phyloP scores from a whole-genome alignment of 2,329 filamentous ascomycete genomes.

The Microdochium nivale region DNA sequence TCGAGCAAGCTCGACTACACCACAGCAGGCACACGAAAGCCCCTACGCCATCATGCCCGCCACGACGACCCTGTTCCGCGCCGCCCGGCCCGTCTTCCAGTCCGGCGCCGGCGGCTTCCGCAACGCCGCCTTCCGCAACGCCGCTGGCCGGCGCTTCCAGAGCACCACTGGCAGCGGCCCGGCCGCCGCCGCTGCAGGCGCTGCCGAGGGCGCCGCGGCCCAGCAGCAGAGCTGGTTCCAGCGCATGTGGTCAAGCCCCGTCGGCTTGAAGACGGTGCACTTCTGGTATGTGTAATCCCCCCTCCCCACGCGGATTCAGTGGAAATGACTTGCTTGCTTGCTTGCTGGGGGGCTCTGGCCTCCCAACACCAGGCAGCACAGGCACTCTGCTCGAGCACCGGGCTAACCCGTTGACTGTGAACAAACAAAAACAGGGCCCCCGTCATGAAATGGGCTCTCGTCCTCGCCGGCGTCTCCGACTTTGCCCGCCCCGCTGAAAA shows the following conservation, averaged over 20 bases:
- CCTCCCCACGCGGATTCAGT: background rate
- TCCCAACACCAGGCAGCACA: too few relatives aligned
- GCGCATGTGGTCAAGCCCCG: slow-evolving; percentile 74
- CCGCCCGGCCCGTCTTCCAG: slow-evolving; percentile 45
- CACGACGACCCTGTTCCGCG: slow-evolving; percentile 41
- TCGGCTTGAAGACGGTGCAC: slow-evolving; percentile 88
- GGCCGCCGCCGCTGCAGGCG: too few relatives aligned
- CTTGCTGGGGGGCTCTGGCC: too few relatives aligned
- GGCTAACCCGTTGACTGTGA: too few relatives aligned
- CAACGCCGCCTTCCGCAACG: slow-evolving; percentile 32
- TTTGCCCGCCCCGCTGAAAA: slow-evolving; percentile 85
- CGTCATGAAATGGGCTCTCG: slow-evolving; percentile 95
- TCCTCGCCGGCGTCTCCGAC: slow-evolving; percentile 86
- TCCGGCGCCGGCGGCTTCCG: slow-evolving; percentile 35
- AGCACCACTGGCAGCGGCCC: slow-evolving; percentile 69
- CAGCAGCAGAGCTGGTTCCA: slow-evolving; percentile 52
- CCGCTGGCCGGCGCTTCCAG: slow-evolving; percentile 57
- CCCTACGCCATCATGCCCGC: slow-evolving; percentile 28
- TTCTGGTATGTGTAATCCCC: slow-evolving; percentile 67
- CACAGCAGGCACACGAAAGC: background rate
- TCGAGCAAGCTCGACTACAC: too few relatives aligned
- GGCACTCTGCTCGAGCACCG: too few relatives aligned
- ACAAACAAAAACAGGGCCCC: slow-evolving; percentile 81
- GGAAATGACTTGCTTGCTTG: too few relatives aligned
- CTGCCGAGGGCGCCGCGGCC: slow-evolving; percentile 29